Evolutionary conservation across 768 basidiomycete species (phyloP).

Genomic region (Boletales sp.): DNA sequence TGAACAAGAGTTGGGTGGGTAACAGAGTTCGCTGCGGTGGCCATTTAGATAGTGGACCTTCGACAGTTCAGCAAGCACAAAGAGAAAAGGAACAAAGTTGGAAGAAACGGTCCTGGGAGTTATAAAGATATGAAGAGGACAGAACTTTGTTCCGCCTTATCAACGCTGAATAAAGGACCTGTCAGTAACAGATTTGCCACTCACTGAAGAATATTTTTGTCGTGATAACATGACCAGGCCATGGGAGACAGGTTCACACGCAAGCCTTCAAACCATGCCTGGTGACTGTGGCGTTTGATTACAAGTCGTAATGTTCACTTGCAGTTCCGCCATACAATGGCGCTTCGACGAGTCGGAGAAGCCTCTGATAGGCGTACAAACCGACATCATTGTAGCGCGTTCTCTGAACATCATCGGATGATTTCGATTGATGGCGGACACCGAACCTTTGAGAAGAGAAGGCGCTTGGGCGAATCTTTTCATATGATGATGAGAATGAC

Average conservation of each 20-base stretch:
- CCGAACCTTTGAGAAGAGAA: too few species aligned
- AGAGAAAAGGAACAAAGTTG: not conserved
- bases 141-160: constrained; percentile 9
- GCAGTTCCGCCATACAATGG: not conserved
- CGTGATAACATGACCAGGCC: constrained; percentile 9
- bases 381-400: too few species aligned
- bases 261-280: not conserved
- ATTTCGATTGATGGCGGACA: too few species aligned
- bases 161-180: not conserved
- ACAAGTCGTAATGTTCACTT: too few species aligned
- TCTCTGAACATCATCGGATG: too few species aligned
- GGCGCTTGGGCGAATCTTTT: too few species aligned
- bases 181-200: not conserved
- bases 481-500: too few species aligned
- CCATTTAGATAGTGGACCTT: constrained; percentile 35
- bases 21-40: constrained; percentile 58
- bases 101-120: not conserved
- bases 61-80: not conserved
- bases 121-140: constrained; percentile 1
- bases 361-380: too few species aligned
- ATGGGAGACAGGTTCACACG: constrained; percentile 7
- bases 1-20: constrained; percentile 56
- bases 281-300: too few species aligned
- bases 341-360: too few species aligned
- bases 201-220: constrained; percentile 1